Evolutionary conservation across 768 basidiomycete genomes (phyloP).

Genomic region (Auriscalpium orientale): DNA sequence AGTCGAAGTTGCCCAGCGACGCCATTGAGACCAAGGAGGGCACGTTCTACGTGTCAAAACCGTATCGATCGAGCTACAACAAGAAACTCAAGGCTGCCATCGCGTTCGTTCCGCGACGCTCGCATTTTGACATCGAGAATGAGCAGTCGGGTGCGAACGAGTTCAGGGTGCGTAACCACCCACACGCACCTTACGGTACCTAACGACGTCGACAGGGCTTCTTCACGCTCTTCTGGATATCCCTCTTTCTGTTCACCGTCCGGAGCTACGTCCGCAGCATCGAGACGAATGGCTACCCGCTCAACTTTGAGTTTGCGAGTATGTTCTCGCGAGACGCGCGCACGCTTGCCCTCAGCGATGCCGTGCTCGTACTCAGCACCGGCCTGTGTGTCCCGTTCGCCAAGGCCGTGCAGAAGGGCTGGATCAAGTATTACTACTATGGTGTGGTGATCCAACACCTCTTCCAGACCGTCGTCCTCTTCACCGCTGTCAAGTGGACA

Average conservation of each 20-base stretch:
- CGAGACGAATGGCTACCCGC: slow-evolving; percentile 68
- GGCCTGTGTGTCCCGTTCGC: slow-evolving; percentile 79
- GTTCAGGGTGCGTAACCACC: slow-evolving; percentile 52
- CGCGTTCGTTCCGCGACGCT: slow-evolving; percentile 81
- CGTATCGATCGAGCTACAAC: slow-evolving; percentile 63
- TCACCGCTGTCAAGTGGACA: slow-evolving; percentile 77
- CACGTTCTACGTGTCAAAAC: slow-evolving; percentile 67
- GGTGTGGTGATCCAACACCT: slow-evolving; percentile 76
- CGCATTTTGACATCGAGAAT: slow-evolving; percentile 79
- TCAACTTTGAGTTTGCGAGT: slow-evolving; percentile 74
- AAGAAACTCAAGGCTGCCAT: slow-evolving; percentile 78
- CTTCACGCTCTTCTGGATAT: slow-evolving; percentile 91
- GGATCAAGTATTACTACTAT: slow-evolving; percentile 74
- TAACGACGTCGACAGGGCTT: slow-evolving; percentile 54
- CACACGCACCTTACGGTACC: background rate
- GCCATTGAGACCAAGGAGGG: slow-evolving; percentile 49
- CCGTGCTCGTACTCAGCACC: slow-evolving; percentile 69
- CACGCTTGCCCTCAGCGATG: slow-evolving; percentile 79
- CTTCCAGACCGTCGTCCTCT: slow-evolving; percentile 69
- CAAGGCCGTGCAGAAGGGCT: slow-evolving; percentile 64
- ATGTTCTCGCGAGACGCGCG: slow-evolving; percentile 84
- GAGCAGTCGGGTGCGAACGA: slow-evolving; percentile 68
- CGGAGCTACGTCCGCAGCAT: slow-evolving; percentile 72
- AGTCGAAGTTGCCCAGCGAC: slow-evolving; percentile 8
- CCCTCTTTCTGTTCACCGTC: slow-evolving; percentile 74